Evolutionary conservation across 129 eudicot species (phyloP).

Genomic region (Escallonia herrerae): DNA sequence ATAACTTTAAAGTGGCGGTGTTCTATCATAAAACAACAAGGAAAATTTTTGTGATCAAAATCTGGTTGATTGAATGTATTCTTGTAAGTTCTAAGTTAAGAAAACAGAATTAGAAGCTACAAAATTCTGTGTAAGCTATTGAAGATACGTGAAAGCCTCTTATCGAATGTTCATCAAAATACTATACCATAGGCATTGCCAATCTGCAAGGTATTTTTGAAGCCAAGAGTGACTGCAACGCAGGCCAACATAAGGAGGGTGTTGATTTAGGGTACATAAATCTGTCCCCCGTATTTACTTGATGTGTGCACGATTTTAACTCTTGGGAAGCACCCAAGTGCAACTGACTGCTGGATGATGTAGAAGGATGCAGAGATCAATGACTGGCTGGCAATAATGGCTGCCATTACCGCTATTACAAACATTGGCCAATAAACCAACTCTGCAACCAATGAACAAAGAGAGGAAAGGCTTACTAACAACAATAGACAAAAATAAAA

Average conservation of each 20-base stretch:
- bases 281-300: conserved; percentile 9
- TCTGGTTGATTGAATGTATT: too few relatives aligned
- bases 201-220: neutral
- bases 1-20: too few relatives aligned
- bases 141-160: too few relatives aligned
- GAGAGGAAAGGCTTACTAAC: too few relatives aligned
- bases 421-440: conserved; percentile 15
- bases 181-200: conserved; percentile 20
- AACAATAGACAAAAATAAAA: too few relatives aligned
- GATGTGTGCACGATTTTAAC: conserved; percentile 11
- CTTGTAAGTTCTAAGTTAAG: too few relatives aligned
- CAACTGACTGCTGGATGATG: conserved; percentile 8
- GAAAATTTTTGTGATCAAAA: too few relatives aligned
- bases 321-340: conserved; percentile 9
- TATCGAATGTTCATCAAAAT: too few relatives aligned
- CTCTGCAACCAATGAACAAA: neutral
- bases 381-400: conserved; percentile 10
- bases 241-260: conserved; percentile 1
- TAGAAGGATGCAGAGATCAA: conserved; percentile 10
- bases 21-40: too few relatives aligned
- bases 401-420: conserved; percentile 6
- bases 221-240: conserved; percentile 7
- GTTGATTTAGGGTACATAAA: conserved; percentile 6
- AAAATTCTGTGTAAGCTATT: too few relatives aligned
- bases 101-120: too few relatives aligned